Evolutionary conservation across 2,329 filamentous ascomycete genomes (phyloP).

Genomic region (Aphanocladium album): DNA sequence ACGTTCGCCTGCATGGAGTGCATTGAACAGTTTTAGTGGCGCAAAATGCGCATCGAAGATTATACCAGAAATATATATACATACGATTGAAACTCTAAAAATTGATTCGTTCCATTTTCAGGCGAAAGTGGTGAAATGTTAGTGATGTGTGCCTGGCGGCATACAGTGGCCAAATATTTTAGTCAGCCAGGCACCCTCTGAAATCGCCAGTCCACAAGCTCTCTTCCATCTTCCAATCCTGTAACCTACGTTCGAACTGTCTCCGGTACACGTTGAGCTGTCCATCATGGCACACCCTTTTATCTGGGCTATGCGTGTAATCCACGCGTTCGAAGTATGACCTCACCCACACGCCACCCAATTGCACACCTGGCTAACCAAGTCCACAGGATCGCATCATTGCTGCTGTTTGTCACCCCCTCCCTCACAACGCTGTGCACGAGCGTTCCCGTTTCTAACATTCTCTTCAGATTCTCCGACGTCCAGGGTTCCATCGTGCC

Average conservation of each 20-base stretch:
- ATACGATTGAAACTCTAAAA: background rate
- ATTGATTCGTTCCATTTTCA: background rate
- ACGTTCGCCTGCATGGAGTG: background rate
- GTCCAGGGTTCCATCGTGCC: constrained; percentile 46
- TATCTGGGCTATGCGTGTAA: constrained; percentile 28
- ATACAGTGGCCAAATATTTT: background rate
- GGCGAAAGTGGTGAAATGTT: background rate
- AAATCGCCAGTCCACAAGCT: background rate
- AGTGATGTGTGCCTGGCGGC: background rate
- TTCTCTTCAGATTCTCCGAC: constrained; percentile 40
- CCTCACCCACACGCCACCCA: fast-evolving
- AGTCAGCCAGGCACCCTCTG: background rate
- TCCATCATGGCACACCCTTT: constrained; percentile 26
- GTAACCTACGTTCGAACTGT: background rate
- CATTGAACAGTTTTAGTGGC: background rate
- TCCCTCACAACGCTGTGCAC: background rate
- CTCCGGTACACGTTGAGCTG: background rate
- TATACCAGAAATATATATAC: background rate
- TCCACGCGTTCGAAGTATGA: constrained; percentile 30
- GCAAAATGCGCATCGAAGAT: background rate
- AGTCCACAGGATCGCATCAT: constrained; percentile 28
- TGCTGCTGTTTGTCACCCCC: constrained; percentile 22
- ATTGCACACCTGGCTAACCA: background rate
- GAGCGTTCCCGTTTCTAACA: constrained; percentile 7
- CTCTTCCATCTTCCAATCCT: background rate